Conservation (phyloP, 2,329 filamentous ascomycete species). For the Hymenoscyphus occultus region DNA sequence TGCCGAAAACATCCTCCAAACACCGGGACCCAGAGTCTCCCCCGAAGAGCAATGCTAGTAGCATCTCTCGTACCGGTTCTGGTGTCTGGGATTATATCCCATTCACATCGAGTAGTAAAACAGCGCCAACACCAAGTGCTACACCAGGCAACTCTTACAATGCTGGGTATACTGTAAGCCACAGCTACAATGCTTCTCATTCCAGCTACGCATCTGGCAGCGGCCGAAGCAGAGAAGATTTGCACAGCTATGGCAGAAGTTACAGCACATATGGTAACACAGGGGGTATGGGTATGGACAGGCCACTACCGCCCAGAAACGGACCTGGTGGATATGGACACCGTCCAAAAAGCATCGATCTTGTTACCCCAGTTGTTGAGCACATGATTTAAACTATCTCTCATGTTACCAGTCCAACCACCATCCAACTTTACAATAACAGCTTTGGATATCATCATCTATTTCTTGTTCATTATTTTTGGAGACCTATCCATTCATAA, state of each 20-base stretch:
- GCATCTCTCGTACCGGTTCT: constrained; percentile 25
- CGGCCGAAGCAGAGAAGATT: constrained; percentile 27
- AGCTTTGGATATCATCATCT: not conserved
- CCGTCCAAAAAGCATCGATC: constrained; percentile 60
- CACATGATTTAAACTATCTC: not conserved
- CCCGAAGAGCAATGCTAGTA: constrained; percentile 19
- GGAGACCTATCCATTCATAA: not conserved
- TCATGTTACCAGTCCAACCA: not conserved
- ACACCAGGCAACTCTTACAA: constrained; percentile 30
- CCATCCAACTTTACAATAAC: not conserved
- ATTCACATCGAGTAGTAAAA: constrained; percentile 26
- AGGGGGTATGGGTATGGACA: constrained; percentile 43
- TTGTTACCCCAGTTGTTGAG: constrained; percentile 51
- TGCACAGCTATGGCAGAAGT: constrained; percentile 25
- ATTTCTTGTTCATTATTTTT: not conserved
- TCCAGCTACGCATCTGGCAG: constrained; percentile 4
- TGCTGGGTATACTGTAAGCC: constrained; percentile 17
- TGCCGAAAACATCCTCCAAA: constrained; percentile 22
- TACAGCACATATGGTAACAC: constrained; percentile 23
- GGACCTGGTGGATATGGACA: constrained; percentile 50
- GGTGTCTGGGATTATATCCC: constrained; percentile 35
- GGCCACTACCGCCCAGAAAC: constrained; percentile 54
- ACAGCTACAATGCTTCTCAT: constrained; percentile 17
- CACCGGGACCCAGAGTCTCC: constrained; percentile 20
- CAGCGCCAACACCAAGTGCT: constrained; percentile 25